Base-by-base conservation (phyloP, 257 asterid genomes). In the Nicotiana undulata region DNA sequence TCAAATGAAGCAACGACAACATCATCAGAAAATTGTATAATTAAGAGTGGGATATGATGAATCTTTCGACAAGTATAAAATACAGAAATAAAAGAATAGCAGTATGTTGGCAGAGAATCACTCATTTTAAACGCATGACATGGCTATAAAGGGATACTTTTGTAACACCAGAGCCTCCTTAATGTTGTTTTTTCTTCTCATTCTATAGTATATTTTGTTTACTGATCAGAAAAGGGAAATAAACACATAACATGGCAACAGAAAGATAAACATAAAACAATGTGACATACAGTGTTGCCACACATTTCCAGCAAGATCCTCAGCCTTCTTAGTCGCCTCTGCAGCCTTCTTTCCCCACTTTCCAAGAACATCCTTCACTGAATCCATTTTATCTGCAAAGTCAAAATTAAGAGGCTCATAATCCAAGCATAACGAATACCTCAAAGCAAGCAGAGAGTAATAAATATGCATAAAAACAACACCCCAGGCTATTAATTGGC, bases 281-380 rank as follows among this genome's bases (percentile, higher is more conserved):
- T 31, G 10, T n/a, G 56, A 86, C 97, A 90, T 81, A 93, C 99
- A 87, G 85, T 95, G 97, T 81, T 95, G 99, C 99, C 97, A 95
- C 90, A 93, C 86, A 83, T 95, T 89, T 63, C 94, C 99, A 63
- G 98, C 98, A 83, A 92, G 79, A 85, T 89, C 97, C 77, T 91
- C 93, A 5, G 98, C 96, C 87, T 87, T 92, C 87, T 87, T 92
- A 4, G 97, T 86, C 22, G 97, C 98, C 77, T 93, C 99, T 40
- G 89, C 92, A 34, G 97, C 96, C 87, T 85, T 92, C 94, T 86
- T 93, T 46, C 97, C 96, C 97, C 91, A 93, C 67, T 86, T 87
- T 29, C 97, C 96, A 77, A 95, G 44, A 37, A 79, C 93, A 79
- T 89, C 96, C 92, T 89, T 95, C 29, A 93, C 93, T 86, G 86